Evolutionary conservation across 1,284 basidiomycete genomes (phyloP).

Genomic region (Puccinia horiana): DNA sequence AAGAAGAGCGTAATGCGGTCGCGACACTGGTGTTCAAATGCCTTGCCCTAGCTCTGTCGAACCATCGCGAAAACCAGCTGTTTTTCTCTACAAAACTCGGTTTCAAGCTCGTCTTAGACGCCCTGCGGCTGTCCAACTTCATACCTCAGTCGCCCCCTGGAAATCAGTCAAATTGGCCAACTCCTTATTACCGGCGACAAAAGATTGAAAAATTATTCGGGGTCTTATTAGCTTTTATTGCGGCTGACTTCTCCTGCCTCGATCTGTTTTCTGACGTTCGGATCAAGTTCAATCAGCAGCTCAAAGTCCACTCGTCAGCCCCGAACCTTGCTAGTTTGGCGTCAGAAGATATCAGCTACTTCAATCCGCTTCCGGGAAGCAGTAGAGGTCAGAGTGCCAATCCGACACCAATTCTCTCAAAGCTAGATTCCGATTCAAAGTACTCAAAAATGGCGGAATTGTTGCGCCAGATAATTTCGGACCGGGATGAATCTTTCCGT

Average conservation of each 20-base stretch:
- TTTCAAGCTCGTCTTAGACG: conserved; percentile 40
- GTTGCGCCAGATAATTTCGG: conserved; percentile 19
- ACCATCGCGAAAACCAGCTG: conserved; percentile 35
- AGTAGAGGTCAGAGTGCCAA: background rate
- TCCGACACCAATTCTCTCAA: background rate
- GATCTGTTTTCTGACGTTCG: conserved; percentile 32
- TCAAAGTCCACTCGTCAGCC: background rate
- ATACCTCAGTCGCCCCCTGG: background rate
- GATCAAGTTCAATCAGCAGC: conserved; percentile 14
- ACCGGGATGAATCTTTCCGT: conserved; percentile 9
- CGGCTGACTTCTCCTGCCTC: conserved; percentile 37
- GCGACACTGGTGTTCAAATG: conserved; percentile 44
- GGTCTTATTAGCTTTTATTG: conserved; percentile 38
- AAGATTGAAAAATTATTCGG: conserved; percentile 41
- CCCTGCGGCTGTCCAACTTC: conserved; percentile 35
- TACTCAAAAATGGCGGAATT: conserved; percentile 35
- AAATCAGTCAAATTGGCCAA: background rate
- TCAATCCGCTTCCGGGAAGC: background rate
- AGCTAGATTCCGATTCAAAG: conserved; percentile 5
- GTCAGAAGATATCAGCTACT: background rate
- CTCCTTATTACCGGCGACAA: background rate
- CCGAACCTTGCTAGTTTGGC: background rate
- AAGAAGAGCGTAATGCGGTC: conserved; percentile 43
- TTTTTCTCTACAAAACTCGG: conserved; percentile 40
- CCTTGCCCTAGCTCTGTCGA: conserved; percentile 27